Evolutionary conservation across 257 asterid genomes (phyloP).

Genomic region (Solanum pimpinellifolium): DNA sequence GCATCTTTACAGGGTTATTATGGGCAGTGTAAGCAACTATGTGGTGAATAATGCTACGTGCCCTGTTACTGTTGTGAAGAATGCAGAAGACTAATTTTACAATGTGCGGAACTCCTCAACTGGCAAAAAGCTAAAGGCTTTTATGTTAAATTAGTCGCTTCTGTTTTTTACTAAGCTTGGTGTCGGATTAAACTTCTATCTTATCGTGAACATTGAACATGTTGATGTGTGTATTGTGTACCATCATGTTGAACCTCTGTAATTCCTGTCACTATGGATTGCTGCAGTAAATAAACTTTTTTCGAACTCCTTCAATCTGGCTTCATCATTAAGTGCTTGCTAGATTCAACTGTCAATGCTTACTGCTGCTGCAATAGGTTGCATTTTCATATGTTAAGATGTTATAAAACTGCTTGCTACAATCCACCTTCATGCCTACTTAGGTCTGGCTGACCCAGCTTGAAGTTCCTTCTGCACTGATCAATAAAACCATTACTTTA

Average conservation of each 20-base stretch:
- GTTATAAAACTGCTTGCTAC: not conserved
- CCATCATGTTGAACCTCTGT: not conserved
- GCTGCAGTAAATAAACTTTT: not conserved
- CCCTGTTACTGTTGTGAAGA: constrained; percentile 83
- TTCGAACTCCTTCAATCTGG: not conserved
- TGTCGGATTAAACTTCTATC: not conserved
- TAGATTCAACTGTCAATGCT: not conserved
- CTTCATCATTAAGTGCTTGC: not conserved
- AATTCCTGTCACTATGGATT: not conserved
- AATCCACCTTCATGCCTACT: not conserved
- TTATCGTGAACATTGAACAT: not conserved
- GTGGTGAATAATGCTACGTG: constrained; percentile 76
- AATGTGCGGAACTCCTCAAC: not conserved
- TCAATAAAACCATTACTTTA: not conserved
- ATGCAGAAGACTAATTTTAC: constrained; percentile 24
- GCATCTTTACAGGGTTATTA: constrained; percentile 50
- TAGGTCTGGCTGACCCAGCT: not conserved
- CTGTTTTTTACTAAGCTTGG: not conserved
- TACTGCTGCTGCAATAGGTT: not conserved
- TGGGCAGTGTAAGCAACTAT: constrained; percentile 89
- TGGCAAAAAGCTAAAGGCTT: not conserved
- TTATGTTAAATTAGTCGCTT: not conserved
- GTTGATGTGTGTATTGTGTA: not conserved
- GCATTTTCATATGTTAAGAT: not conserved
- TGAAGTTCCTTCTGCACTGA: not conserved